These are phyloP conservation scores for Elongisporangium undulatum DNA, from an alignment of 352 stramenopile genomes.

Conservation along the genomic window DNA sequence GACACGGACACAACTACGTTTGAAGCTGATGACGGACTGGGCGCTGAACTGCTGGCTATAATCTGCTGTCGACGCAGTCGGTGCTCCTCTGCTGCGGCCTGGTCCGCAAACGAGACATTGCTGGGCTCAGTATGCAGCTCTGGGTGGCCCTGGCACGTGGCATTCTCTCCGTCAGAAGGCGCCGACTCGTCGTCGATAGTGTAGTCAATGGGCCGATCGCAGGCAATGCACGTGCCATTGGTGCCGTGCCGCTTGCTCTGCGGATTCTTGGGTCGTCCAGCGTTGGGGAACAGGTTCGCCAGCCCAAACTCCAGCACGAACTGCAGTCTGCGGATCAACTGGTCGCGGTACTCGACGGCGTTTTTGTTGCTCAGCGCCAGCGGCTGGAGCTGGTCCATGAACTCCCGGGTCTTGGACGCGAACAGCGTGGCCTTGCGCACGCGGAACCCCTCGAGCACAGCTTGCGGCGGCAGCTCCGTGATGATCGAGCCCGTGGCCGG, in stretches of 20 bases:
- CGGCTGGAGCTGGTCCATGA: constrained; percentile 47
- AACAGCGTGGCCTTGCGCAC: constrained; percentile 40
- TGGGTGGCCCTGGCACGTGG: not conserved
- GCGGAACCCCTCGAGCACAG: constrained; percentile 48
- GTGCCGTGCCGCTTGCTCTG: constrained; percentile 17
- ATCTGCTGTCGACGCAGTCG: constrained; percentile 25
- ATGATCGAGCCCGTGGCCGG: constrained; percentile 29
- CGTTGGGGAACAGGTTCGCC: constrained; percentile 57
- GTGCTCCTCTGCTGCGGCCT: constrained; percentile 24
- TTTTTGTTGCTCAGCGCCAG: constrained; percentile 32
- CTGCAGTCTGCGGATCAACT: constrained; percentile 33
- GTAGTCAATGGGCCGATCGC: constrained; percentile 46
- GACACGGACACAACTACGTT: not conserved
- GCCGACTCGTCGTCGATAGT: constrained; percentile 9
- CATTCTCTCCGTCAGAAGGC: not conserved
- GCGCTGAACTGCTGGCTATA: not conserved
- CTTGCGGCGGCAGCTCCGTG: constrained; percentile 32
- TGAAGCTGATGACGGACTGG: not conserved
- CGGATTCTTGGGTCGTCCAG: constrained; percentile 25
- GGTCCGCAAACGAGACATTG: constrained; percentile 7
- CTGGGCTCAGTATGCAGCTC: constrained; percentile 1
- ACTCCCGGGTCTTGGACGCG: constrained; percentile 22
- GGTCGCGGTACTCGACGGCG: constrained; percentile 36
- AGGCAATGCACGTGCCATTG: constrained; percentile 60
- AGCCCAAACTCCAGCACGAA: constrained; percentile 59